A percentile compares a stretch with the other conserved stretches of the same genome.
Evolutionary conservation across 129 eudicot genomes (phyloP).

Genomic region (Mikania micrantha): DNA sequence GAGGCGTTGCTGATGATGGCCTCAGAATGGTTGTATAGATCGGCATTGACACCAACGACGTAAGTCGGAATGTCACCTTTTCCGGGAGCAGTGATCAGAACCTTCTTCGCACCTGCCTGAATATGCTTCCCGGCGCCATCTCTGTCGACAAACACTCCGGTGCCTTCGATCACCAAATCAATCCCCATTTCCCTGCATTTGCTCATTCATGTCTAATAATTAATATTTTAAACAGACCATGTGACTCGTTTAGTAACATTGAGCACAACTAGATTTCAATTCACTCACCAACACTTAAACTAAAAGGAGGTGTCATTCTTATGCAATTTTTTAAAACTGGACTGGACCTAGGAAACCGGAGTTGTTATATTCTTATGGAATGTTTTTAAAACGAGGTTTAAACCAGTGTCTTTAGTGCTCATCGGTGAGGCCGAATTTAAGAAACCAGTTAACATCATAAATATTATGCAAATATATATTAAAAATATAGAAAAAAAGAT

Average conservation of each 20-base stretch:
- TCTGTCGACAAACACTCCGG: conserved; percentile 96
- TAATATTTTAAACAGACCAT: too few relatives aligned
- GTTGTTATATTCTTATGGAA: too few relatives aligned
- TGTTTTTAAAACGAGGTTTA: too few relatives aligned
- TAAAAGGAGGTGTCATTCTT: too few relatives aligned
- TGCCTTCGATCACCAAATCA: conserved; percentile 83
- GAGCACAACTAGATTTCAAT: background rate
- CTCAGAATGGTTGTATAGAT: conserved; percentile 53
- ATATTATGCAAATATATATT: too few relatives aligned
- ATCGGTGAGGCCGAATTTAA: too few relatives aligned
- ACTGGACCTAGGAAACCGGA: too few relatives aligned
- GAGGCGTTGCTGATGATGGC: conserved; percentile 95
- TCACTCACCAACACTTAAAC: background rate
- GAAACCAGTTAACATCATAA: too few relatives aligned
- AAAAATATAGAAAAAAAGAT: too few relatives aligned
- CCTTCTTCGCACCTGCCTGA: conserved; percentile 95
- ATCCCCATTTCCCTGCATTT: conserved; percentile 69
- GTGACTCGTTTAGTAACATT: too few relatives aligned
- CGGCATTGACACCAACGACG: conserved; percentile 92
- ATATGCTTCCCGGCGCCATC: conserved; percentile 96
- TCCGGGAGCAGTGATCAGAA: conserved; percentile 96
- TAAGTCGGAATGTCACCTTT: conserved; percentile 98
- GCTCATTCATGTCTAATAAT: background rate
- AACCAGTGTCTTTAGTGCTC: too few relatives aligned
- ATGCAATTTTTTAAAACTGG: too few relatives aligned